phyloP scores from a whole-genome alignment of 2,329 filamentous ascomycete genomes.

The Lachnellula arida region DNA sequence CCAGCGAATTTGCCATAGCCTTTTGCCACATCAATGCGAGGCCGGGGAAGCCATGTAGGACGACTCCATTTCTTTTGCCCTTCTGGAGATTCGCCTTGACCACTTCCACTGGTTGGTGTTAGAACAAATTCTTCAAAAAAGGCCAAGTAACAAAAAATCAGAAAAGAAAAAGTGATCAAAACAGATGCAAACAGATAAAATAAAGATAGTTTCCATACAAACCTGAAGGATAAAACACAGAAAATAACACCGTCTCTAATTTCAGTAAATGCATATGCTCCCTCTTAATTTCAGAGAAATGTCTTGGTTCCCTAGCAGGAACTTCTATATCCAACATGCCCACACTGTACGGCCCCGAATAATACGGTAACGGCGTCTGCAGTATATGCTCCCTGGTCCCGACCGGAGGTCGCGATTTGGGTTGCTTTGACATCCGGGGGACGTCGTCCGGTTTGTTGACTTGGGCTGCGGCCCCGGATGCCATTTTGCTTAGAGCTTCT shows the following conservation, averaged over 20 bases:
- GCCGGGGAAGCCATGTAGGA: slow-evolving; percentile 58
- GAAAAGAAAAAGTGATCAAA: neutral
- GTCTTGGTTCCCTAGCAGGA: slow-evolving; percentile 41
- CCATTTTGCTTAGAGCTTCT: neutral
- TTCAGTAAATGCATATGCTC: slow-evolving; percentile 43
- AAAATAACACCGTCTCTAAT: slow-evolving; percentile 57
- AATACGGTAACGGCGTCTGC: slow-evolving; percentile 40
- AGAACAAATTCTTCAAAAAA: neutral
- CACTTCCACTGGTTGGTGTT: slow-evolving; percentile 26
- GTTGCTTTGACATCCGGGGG: slow-evolving; percentile 23
- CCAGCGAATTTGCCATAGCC: slow-evolving; percentile 60
- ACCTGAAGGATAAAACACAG: slow-evolving; percentile 60
- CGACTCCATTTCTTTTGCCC: slow-evolving; percentile 44
- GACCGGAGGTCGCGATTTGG: slow-evolving; percentile 42
- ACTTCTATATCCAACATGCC: slow-evolving; percentile 53
- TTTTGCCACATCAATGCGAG: slow-evolving; percentile 49
- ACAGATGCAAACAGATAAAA: neutral
- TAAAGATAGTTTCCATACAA: slow-evolving; percentile 22
- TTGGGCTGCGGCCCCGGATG: neutral
- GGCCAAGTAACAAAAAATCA: neutral
- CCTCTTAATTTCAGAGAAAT: slow-evolving; percentile 47
- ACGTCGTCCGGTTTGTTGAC: slow-evolving; percentile 16
- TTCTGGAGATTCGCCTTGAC: slow-evolving; percentile 34
- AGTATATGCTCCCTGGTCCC: slow-evolving; percentile 45
- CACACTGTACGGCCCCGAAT: slow-evolving; percentile 49